Base-by-base conservation (phyloP, 2,329 filamentous ascomycete genomes). In the Xylariaceae sp. region DNA sequence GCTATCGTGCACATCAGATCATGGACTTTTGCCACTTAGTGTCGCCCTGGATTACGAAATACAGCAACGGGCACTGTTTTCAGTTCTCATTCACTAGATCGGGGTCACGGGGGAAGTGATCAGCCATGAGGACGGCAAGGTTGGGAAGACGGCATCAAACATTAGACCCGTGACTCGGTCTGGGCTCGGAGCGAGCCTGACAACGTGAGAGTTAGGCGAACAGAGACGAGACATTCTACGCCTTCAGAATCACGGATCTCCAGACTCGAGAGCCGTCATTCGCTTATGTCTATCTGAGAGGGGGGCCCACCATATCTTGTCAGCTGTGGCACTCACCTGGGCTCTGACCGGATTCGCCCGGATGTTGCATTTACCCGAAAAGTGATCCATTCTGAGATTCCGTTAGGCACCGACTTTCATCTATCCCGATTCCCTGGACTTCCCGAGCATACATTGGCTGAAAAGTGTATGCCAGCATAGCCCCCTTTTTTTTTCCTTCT, bases 21-120 rank as follows among this genome's bases (percentile, higher is more conserved):
- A 54, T 56, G 51, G 49, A 39, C 35, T 51, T 9, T 59, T 52
- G 56, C 61, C 61, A 58, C 61, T 23, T 48, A 15, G 56, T 41
- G 61, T 58, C 45, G 61, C 58, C 52, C 45, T 62, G 59, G 49
- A 37, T 49, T 11, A 50, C 8, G 18, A 4, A 13, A 30, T 17
- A 50, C 18, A 15, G 17, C 44, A 45, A 30, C 23, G 23, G 23
- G 23, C 37, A 48, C 48, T 4, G 39, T 30, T 49, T 47, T 44
- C 11, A 30, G 35, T 3, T 4, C 44, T 34, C 10, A 47, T 48
- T 60, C 10, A 57, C 49, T 55, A 52, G 52, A 15, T 45, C 15
- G 15, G 23, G 23, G 49, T 51, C 37, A 45, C 45, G 47, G 53
- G 23, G 51, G 54, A 59, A 53, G 13, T n/a, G 37, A 13, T 45